Evolutionary conservation across 768 basidiomycete genomes (phyloP).

Genomic region (Zangia roseola): DNA sequence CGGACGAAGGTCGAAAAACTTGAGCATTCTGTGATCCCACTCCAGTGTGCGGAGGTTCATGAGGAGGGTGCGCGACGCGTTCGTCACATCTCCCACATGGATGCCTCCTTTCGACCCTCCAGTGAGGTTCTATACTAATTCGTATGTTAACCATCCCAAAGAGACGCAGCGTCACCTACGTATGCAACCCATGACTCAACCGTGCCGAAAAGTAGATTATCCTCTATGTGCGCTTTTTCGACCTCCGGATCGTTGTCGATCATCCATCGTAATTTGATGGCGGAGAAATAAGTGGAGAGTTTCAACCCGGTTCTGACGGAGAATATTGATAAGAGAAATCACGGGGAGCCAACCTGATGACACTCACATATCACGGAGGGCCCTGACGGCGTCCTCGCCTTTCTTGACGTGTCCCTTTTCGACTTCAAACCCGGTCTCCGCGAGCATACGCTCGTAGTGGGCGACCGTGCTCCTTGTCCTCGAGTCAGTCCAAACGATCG

Average conservation of each 20-base stretch:
- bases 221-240: constrained; percentile 70
- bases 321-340: background rate
- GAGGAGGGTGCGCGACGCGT: constrained; percentile 94
- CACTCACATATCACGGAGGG: constrained; percentile 68
- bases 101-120: constrained; percentile 69
- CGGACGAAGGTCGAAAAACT: constrained; percentile 80
- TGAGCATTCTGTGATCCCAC: constrained; percentile 81
- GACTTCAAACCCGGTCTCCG: constrained; percentile 73
- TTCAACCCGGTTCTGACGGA: constrained; percentile 78
- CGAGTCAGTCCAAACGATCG: constrained; percentile 97
- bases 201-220: constrained; percentile 88
- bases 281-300: constrained; percentile 98
- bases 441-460: constrained; percentile 72
- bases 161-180: constrained; percentile 41
- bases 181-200: constrained; percentile 97
- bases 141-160: background rate
- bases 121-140: constrained; percentile 63
- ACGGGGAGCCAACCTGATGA: constrained; percentile 8
- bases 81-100: constrained; percentile 91
- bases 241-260: constrained; percentile 82
- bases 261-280: constrained; percentile 96
- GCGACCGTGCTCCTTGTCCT: constrained; percentile 84
- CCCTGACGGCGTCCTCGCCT: constrained; percentile 65
- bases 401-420: constrained; percentile 63
- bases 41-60: constrained; percentile 77